Conservation (phyloP, 1,284 basidiomycete genomes). For the Ustilago tritici region DNA sequence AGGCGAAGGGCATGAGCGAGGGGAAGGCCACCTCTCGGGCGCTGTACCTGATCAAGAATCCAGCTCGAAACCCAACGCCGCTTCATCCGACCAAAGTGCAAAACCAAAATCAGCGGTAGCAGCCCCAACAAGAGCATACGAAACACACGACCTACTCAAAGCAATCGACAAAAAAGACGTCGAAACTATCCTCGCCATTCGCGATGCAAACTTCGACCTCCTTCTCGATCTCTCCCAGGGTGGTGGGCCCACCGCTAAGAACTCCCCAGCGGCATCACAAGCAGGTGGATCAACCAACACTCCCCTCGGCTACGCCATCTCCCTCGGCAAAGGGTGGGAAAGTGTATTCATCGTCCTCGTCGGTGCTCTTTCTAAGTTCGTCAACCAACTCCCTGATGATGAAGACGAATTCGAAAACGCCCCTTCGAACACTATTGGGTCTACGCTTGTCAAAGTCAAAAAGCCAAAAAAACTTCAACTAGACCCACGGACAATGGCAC, state of each 20-base stretch:
- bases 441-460: slow-evolving; percentile 21
- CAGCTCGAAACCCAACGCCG: neutral
- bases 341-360: slow-evolving; percentile 58
- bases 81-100: neutral
- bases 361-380: slow-evolving; percentile 64
- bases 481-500: slow-evolving; percentile 52
- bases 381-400: slow-evolving; percentile 66
- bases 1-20: slow-evolving; percentile 9
- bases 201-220: slow-evolving; percentile 63
- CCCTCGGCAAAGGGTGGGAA: slow-evolving; percentile 60
- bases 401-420: slow-evolving; percentile 40
- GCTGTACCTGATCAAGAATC: slow-evolving; percentile 15
- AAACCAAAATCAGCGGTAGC: slow-evolving; percentile 12
- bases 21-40: slow-evolving; percentile 39
- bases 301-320: slow-evolving; percentile 62
- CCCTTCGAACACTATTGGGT: slow-evolving; percentile 8
- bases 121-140: slow-evolving; percentile 37
- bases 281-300: slow-evolving; percentile 49
- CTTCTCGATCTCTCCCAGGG: slow-evolving; percentile 58
- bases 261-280: slow-evolving; percentile 32
- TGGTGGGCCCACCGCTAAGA: slow-evolving; percentile 26
- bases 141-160: slow-evolving; percentile 64
- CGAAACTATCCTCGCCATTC: slow-evolving; percentile 64
- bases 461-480: slow-evolving; percentile 48
- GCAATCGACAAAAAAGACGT: slow-evolving; percentile 66